Evolutionary conservation across 805 yeast genomes (phyloP).

Genomic region (Lachancea fermentati): DNA sequence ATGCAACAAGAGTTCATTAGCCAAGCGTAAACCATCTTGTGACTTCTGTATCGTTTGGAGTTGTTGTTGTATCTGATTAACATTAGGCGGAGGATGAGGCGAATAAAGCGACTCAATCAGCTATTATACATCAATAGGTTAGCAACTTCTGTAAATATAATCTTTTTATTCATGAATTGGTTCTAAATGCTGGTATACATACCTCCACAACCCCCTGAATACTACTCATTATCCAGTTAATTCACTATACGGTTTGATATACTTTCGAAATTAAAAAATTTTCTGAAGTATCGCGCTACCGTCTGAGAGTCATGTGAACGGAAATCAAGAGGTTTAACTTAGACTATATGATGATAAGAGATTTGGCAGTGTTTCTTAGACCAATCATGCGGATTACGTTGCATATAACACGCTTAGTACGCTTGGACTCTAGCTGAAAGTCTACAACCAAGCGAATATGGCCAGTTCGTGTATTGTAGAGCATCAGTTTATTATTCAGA

Average conservation of each 20-base stretch:
- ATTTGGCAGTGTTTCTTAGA: conserved; percentile 30
- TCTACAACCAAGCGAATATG: conserved; percentile 23
- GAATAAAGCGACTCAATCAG: conserved; percentile 28
- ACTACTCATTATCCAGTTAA: conserved; percentile 3
- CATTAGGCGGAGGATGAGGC: conserved; percentile 23
- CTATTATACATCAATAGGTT: conserved; percentile 2
- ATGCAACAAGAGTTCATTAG: conserved; percentile 22
- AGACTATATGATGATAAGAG: conserved; percentile 22
- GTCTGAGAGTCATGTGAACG: neutral
- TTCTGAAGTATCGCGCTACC: neutral
- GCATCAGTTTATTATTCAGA: conserved; percentile 21
- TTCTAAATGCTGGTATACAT: neutral
- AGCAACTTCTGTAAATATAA: neutral
- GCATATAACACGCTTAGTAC: conserved; percentile 29
- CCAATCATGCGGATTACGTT: conserved; percentile 44
- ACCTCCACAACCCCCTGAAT: conserved; percentile 6
- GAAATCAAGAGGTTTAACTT: neutral
- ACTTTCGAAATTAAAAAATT: neutral
- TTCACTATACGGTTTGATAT: neutral
- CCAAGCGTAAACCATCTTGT: conserved; percentile 25
- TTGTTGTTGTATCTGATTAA: conserved; percentile 28
- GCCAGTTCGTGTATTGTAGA: conserved; percentile 21
- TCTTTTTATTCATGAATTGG: too few species aligned
- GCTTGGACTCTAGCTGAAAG: conserved; percentile 19
- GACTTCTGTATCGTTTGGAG: conserved; percentile 30